phyloP scores from a whole-genome alignment of 768 basidiomycete genomes.

The Pleurotus cornucopiae region DNA sequence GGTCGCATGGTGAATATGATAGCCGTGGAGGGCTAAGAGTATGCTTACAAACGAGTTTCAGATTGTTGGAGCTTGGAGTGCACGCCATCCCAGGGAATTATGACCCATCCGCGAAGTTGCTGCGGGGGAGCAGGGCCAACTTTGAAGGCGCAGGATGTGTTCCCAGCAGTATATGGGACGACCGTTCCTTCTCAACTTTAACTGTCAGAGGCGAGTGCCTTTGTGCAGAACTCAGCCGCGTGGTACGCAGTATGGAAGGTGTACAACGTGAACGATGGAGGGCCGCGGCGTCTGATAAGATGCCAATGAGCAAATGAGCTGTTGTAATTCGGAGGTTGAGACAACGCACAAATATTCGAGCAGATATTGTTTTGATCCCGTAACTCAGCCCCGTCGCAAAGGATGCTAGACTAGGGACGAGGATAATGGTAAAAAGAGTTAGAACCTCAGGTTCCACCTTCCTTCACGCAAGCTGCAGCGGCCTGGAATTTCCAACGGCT shows the following conservation, averaged over 20 bases:
- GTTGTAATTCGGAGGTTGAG: not conserved
- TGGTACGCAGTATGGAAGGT: not conserved
- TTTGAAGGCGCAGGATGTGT: too few species aligned
- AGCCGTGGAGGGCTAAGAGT: too few species aligned
- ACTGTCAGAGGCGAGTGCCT: not conserved
- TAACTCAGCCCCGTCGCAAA: not conserved
- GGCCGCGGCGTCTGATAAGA: not conserved
- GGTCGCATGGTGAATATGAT: too few species aligned
- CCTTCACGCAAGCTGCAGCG: too few species aligned
- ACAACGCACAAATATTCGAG: not conserved
- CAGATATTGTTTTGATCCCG: not conserved
- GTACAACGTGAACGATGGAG: not conserved
- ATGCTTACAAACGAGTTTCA: too few species aligned
- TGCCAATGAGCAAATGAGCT: not conserved
- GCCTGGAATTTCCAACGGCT: too few species aligned
- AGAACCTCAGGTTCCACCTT: too few species aligned
- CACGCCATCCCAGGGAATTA: too few species aligned
- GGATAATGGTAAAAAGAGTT: not conserved
- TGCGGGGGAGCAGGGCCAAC: too few species aligned
- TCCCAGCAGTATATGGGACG: not conserved
- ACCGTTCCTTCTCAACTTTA: not conserved
- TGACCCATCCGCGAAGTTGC: too few species aligned
- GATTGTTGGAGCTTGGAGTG: too few species aligned
- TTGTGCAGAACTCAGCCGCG: not conserved
- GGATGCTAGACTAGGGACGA: not conserved